Percentiles rank a stretch among this genome's conserved stretches.
These are phyloP conservation scores for Mortierella sp. DNA, from an alignment of 371 early-diverging fungal species.

Conservation along the genomic window DNA sequence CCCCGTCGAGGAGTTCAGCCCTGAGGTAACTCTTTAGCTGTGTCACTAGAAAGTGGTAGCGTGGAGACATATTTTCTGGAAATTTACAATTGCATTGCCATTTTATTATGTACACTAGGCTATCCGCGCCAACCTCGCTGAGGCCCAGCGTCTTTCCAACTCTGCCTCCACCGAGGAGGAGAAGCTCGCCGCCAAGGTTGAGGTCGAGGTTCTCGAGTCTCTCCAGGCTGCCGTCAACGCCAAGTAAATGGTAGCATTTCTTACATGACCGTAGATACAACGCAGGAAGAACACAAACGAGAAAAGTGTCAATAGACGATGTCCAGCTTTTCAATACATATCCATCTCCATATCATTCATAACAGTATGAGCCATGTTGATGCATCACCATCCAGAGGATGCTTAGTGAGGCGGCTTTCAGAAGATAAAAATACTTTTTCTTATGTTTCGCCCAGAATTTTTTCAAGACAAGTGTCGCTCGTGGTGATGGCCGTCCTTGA, in stretches of 20 bases:
- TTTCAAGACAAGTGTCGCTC: conserved; percentile 5
- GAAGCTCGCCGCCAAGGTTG: conserved; percentile 89
- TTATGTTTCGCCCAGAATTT: conserved; percentile 12
- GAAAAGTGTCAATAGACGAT: conserved; percentile 8
- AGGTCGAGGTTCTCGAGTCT: conserved; percentile 93
- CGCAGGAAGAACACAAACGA: conserved; percentile 1
- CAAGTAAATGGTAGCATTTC: conserved; percentile 41
- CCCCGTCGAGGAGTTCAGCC: conserved; percentile 89
- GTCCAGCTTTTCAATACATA: conserved; percentile 10
- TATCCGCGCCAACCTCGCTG: conserved; percentile 84
- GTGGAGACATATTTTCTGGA: not conserved
- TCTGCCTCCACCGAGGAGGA: conserved; percentile 83
- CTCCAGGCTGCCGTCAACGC: conserved; percentile 73
- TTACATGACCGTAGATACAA: conserved; percentile 5
- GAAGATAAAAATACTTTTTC: conserved; percentile 5
- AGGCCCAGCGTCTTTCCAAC: conserved; percentile 82
- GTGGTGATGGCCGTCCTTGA: not conserved
- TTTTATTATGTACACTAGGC: conserved; percentile 62
- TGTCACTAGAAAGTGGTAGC: not conserved
- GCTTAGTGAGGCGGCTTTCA: not conserved
- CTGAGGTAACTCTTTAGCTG: conserved; percentile 65
- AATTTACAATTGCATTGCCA: not conserved
- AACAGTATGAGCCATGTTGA: not conserved
- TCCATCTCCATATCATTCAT: not conserved
- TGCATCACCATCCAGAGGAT: not conserved